Base-by-base conservation (phyloP, 768 basidiomycete species). In the Phaffia tasmanica region DNA sequence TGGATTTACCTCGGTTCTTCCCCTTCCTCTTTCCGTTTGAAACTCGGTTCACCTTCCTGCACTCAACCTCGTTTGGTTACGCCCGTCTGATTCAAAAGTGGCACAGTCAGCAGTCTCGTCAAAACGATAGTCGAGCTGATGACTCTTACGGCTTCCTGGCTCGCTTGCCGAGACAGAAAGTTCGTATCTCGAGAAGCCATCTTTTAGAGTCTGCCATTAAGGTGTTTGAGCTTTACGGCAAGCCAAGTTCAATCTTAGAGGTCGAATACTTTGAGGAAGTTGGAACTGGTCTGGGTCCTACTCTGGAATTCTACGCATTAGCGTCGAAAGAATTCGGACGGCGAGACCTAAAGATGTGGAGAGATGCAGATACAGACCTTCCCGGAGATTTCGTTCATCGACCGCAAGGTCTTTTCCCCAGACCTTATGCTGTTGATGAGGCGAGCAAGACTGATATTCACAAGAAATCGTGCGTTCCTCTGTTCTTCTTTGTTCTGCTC, bases 201-300 rank as follows among this genome's bases (percentile, higher is more conserved):
- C 86, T 98, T 32, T 81, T 99, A 25, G 94, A 98, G 75, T 94
- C 92, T 23, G 92, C 91, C 0, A 86, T 93, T 73, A 97, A 97
- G 76, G 89, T 93, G 11, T 92, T 94, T 74, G 83, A 98, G 59
- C 72, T 79, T 14, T 99, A 97, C 72, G 95, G 95, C 1, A 89
- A 89, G 0, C 91, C 89, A 1, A 88, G 87, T 4, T 91, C 91
- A 0, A 84, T 97, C 25, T 82, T 99, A 51, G 95, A 99, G 75
- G 91, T 98, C 60, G 93, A 99, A 78, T 98, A 97, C 78, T 97
- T 97, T 73, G 91, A 95, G 73, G 95, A 99, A 79, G 93, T 97
- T 57, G 95, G 95, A 23, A 98, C 94, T 9, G 95, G 95, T 23
- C 80, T 99, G 15, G 95, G 95, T 2, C 95, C 95, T 8, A 98